These are phyloP conservation scores for Pestalotiopsis sp. DNA, from an alignment of 2,329 filamentous ascomycete species.

Conservation along the genomic window DNA sequence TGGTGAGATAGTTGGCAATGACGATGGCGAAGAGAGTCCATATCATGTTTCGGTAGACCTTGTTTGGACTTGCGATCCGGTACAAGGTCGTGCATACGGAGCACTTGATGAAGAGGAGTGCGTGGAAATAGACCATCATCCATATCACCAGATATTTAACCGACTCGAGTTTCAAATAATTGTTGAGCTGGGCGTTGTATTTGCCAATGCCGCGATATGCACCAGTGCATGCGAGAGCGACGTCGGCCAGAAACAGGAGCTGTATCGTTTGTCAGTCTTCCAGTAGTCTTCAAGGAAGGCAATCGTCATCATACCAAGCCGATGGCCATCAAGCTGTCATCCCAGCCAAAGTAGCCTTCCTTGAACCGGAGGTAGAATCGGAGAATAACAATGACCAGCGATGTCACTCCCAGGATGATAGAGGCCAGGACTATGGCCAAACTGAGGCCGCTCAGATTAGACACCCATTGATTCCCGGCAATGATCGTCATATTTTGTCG, in stretches of 20 bases:
- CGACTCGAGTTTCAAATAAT: constrained; percentile 20
- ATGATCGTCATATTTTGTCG: neutral
- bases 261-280: neutral
- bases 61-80: constrained; percentile 30
- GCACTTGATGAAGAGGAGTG: constrained; percentile 30
- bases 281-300: neutral
- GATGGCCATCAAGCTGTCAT: constrained; percentile 18
- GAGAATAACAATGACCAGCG: constrained; percentile 14
- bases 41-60: constrained; percentile 22
- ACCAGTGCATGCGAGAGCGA: constrained; percentile 16
- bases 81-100: constrained; percentile 40
- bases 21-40: constrained; percentile 22
- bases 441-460: constrained; percentile 1
- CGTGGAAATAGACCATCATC: constrained; percentile 29
- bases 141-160: constrained; percentile 28
- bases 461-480: neutral
- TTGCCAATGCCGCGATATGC: constrained; percentile 25
- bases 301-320: constrained; percentile 12
- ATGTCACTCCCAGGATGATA: constrained; percentile 15
- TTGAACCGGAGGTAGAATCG: constrained; percentile 13
- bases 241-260: constrained; percentile 2
- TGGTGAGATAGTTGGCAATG: constrained; percentile 31
- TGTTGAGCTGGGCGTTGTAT: constrained; percentile 24
- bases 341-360: constrained; percentile 16
- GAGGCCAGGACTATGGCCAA: constrained; percentile 16